Conservation (phyloP, 2,329 filamentous ascomycete genomes). For the Drechslerella coelobrocha region DNA sequence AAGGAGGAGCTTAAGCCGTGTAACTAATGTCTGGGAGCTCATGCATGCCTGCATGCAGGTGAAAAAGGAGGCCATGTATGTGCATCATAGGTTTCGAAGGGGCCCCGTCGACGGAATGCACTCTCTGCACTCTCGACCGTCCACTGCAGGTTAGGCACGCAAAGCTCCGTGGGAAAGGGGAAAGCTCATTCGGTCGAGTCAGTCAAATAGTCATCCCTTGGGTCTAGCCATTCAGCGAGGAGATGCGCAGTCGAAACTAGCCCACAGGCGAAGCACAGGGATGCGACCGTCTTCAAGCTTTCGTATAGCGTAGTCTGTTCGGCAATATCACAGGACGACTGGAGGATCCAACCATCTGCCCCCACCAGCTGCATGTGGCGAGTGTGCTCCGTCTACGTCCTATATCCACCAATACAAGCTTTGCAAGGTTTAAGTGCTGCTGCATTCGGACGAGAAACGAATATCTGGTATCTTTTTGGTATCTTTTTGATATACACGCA, state of each 20-base stretch:
- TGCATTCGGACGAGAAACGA: not conserved
- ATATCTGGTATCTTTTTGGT: not conserved
- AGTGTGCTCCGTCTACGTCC: too few relatives aligned
- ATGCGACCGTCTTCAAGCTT: too few relatives aligned
- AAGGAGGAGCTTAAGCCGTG: constrained; percentile 15
- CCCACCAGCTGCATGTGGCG: too few relatives aligned
- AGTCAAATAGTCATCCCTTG: too few relatives aligned
- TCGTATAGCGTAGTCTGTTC: too few relatives aligned
- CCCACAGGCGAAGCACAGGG: too few relatives aligned
- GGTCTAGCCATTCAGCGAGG: too few relatives aligned
- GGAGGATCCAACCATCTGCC: too few relatives aligned
- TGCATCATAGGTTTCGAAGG: not conserved
- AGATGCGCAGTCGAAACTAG: too few relatives aligned
- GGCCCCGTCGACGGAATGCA: constrained; percentile 1
- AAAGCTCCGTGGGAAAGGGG: constrained; percentile 6
- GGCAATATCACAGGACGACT: too few relatives aligned
- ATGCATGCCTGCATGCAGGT: constrained; percentile 25
- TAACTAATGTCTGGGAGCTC: constrained; percentile 37
- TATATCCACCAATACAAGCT: too few relatives aligned
- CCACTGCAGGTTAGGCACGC: not conserved
- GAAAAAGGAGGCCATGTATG: constrained; percentile 23
- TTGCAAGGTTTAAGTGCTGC: not conserved
- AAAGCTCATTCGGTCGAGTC: not conserved
- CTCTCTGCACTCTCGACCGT: not conserved
- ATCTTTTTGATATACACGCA: too few relatives aligned